phyloP scores from a whole-genome alignment of 257 asterid species.

The Handroanthus guayacan region DNA sequence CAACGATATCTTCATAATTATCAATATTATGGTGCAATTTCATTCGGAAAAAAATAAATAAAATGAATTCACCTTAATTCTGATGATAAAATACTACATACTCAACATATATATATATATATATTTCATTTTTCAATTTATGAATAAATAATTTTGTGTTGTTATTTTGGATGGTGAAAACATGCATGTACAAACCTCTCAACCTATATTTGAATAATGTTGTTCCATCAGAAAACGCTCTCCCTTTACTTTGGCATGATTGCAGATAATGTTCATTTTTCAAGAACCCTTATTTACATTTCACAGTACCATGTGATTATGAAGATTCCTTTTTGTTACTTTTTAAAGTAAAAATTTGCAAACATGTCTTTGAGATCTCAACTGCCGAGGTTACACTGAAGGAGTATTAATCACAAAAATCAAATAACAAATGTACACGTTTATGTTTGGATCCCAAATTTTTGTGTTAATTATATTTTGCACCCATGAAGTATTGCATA shows the following conservation, averaged over 20 bases:
- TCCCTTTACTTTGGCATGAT: slow-evolving; percentile 19
- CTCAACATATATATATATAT: no score
- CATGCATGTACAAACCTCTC: neutral
- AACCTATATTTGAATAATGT: neutral
- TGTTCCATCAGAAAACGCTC: neutral
- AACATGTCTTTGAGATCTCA: neutral
- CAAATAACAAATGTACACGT: neutral
- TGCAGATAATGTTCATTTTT: slow-evolving; percentile 26
- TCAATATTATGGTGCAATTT: no score
- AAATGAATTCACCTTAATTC: no score
- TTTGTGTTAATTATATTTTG: neutral
- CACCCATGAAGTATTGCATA: neutral
- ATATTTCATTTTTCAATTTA: no score
- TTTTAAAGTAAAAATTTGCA: slow-evolving; percentile 30
- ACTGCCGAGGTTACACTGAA: neutral
- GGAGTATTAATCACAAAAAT: no score
- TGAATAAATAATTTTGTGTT: no score
- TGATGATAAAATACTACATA: no score
- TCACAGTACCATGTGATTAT: slow-evolving; percentile 39
- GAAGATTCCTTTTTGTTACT: slow-evolving; percentile 35
- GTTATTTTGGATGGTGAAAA: no score
- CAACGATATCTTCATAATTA: no score
- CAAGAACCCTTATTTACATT: slow-evolving; percentile 31
- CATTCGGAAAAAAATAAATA: no score
- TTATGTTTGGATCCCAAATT: neutral